Evolutionary conservation across 2,329 filamentous ascomycete species (phyloP), one percentile per base, ranked within the genome.

Genomic region (Hirsutella minnesotensis): DNA sequence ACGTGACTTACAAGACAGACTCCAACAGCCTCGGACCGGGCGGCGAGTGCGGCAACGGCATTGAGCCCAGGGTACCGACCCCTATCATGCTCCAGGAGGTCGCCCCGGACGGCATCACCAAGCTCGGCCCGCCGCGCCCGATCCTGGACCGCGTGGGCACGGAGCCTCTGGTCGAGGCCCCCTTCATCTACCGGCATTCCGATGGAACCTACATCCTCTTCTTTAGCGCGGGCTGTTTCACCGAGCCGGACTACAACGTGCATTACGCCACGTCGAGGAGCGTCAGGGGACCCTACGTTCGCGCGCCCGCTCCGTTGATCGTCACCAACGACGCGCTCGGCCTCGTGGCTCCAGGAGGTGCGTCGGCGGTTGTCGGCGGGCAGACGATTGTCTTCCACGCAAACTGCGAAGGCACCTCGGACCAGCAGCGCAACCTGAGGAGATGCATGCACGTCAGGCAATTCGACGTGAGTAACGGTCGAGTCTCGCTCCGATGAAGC

Each of bases 201-300:
- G 40, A 41, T 22, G 40, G 40, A 13, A 41, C 40, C n/a, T 41
- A 41, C 16, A 15, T 41, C 20, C 16, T 41, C 5, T 41, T 41
- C 31, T 41, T 41, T 21, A 41, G 40, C 40, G 16, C 33, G 19
- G 40, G 33, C 21, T 36, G 40, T 31, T 41, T 36, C 31, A 36
- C 31, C 1, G 22, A 27, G 4, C 40, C 40, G 9, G 27, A 21
- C 40, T 41, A 41, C 40, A 29, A 36, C 40, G 22, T 41, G 8
- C 18, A 36, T 21, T 41, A 41, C 40, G 40, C 40, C n/a, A 41
- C 40, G 8, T 2, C 31, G 4, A 21, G 21, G 19, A 41, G 13
- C 40, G 16, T 41, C 21, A 16, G 31, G 9, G 40, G 40, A 5
- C 40, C 40, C 5, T 41, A 19, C n/a, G 36, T 21, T 12, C 40